Conservation (phyloP, 2,329 filamentous ascomycete species). For the Fusarium abutilonis region DNA sequence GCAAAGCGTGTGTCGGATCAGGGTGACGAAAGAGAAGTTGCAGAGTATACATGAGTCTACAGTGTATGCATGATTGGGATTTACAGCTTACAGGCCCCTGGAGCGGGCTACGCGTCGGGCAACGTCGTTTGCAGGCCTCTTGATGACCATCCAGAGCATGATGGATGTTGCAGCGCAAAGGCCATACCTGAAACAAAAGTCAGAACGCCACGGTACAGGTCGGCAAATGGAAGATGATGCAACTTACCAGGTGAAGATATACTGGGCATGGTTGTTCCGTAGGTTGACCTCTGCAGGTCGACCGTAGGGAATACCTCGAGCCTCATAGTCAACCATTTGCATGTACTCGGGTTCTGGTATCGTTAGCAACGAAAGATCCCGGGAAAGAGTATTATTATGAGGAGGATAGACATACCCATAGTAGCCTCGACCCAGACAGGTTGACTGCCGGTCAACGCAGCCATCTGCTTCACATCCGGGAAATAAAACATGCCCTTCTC, state of each 20-base stretch:
- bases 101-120: constrained; percentile 68
- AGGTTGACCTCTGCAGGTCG: constrained; percentile 89
- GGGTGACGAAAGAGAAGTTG: constrained; percentile 50
- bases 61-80: constrained; percentile 22
- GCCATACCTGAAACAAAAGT: constrained; percentile 73
- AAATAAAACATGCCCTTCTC: constrained; percentile 92
- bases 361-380: constrained; percentile 14
- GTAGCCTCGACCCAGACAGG: constrained; percentile 96
- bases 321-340: constrained; percentile 76
- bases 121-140: constrained; percentile 81
- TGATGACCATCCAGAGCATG: constrained; percentile 96
- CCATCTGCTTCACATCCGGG: constrained; percentile 93
- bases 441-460: constrained; percentile 80
- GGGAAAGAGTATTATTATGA: constrained; percentile 1
- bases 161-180: constrained; percentile 85
- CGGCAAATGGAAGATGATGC: not conserved
- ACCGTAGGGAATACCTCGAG: constrained; percentile 88
- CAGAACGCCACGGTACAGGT: not conserved
- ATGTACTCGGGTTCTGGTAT: constrained; percentile 79
- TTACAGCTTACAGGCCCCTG: constrained; percentile 42
- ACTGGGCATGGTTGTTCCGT: constrained; percentile 96
- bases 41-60: constrained; percentile 49
- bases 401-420: constrained; percentile 70
- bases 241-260: constrained; percentile 97
- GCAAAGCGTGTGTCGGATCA: constrained; percentile 46